Conservation (phyloP, 306 rosid genomes). For the Astragalus glycyphyllos region DNA sequence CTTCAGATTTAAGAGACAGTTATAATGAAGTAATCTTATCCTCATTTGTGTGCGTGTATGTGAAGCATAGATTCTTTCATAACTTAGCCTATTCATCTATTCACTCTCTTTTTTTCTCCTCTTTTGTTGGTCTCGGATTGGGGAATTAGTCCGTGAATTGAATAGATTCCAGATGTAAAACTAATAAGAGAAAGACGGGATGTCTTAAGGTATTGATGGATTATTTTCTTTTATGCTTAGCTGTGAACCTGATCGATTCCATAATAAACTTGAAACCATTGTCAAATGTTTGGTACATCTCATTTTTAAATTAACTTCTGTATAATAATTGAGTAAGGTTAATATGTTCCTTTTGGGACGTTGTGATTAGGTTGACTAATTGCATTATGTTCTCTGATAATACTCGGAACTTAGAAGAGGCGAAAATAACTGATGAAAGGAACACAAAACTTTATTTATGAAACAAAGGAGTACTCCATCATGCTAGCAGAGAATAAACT, state of each 20-base stretch:
- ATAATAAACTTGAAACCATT: not conserved
- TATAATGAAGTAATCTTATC: slow-evolving; percentile 2
- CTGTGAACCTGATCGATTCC: not conserved
- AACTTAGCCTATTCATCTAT: not conserved
- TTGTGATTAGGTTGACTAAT: slow-evolving; percentile 25
- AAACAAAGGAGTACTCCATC: slow-evolving; percentile 7
- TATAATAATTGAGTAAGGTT: slow-evolving; percentile 7
- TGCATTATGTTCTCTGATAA: slow-evolving; percentile 8
- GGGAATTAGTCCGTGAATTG: slow-evolving; percentile 15
- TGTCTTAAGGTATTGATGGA: not conserved
- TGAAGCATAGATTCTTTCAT: not conserved
- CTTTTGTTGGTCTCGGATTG: not conserved
- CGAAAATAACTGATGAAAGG: not conserved
- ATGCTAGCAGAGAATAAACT: slow-evolving; percentile 18
- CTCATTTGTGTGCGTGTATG: slow-evolving; percentile 2
- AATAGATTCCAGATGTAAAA: not conserved
- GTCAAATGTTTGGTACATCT: not conserved
- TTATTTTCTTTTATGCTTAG: slow-evolving; percentile 1
- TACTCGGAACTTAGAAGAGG: not conserved
- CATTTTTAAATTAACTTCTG: slow-evolving; percentile 13
- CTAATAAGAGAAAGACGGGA: not conserved
- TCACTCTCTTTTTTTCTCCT: not conserved
- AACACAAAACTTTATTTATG: slow-evolving; percentile 14
- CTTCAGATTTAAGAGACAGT: slow-evolving; percentile 1
- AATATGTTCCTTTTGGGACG: not conserved